Evolutionary conservation across 176 grass and related monocot species (phyloP).

Genomic region (Rhipidocladum racemiflorum): DNA sequence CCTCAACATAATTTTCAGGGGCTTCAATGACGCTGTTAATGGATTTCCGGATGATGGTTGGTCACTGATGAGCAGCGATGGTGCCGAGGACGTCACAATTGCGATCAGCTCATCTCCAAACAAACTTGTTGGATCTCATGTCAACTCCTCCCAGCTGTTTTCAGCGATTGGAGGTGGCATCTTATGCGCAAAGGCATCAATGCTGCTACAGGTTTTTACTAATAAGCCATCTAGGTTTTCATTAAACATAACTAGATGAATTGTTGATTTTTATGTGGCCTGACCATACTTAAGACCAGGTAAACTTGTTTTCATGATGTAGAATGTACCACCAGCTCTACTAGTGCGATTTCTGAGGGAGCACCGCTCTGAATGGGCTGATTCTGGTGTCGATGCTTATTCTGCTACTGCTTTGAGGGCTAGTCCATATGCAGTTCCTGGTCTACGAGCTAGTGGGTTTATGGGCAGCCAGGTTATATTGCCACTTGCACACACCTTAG

Average conservation of each 20-base stretch:
- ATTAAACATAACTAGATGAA: not conserved
- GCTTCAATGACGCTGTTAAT: constrained; percentile 96
- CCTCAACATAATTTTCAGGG: constrained; percentile 45
- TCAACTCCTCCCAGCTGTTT: constrained; percentile 54
- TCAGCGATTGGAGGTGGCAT: constrained; percentile 64
- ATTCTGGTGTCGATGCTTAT: constrained; percentile 86
- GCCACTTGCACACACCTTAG: constrained; percentile 85
- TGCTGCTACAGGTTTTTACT: constrained; percentile 84
- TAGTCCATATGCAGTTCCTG: constrained; percentile 74
- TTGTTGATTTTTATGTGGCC: constrained; percentile 15
- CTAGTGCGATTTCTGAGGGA: constrained; percentile 89
- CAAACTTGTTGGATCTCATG: constrained; percentile 73
- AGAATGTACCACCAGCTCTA: constrained; percentile 89
- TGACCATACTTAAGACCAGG: not conserved
- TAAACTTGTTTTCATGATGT: constrained; percentile 30
- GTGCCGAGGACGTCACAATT: constrained; percentile 87
- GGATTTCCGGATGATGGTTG: constrained; percentile 92
- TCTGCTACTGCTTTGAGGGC: constrained; percentile 75
- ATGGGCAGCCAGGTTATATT: constrained; percentile 87
- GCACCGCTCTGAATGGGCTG: constrained; percentile 91
- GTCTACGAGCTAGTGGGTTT: constrained; percentile 58
- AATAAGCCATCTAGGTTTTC: not conserved
- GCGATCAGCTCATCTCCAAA: constrained; percentile 79
- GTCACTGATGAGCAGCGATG: constrained; percentile 76
- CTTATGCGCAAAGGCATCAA: constrained; percentile 97